phyloP scores from a whole-genome alignment of 345 rosid species.

The Reutealis trisperma region DNA sequence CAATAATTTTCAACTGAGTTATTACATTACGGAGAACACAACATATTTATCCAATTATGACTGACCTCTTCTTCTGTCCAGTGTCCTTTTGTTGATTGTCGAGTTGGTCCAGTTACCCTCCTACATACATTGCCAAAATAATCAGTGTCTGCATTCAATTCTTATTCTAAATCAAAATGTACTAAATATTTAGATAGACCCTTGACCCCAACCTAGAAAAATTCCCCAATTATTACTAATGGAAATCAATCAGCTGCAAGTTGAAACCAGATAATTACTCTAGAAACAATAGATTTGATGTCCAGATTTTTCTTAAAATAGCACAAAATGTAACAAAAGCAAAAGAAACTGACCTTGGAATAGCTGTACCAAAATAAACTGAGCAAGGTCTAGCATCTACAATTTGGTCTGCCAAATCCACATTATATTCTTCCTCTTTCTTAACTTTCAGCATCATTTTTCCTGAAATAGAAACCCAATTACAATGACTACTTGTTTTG shows the following conservation, averaged over 20 bases:
- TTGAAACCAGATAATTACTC: not conserved
- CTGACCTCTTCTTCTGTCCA: slow-evolving; percentile 50
- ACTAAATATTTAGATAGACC: not conserved
- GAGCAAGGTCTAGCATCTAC: slow-evolving; percentile 24
- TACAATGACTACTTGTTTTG: not conserved
- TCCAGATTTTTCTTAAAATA: not conserved
- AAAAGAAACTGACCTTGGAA: not conserved
- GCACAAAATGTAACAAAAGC: not conserved
- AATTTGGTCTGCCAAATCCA: not conserved
- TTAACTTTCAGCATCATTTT: slow-evolving; percentile 12
- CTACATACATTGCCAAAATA: not conserved
- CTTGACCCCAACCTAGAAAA: not conserved
- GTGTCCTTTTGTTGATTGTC: slow-evolving; percentile 37
- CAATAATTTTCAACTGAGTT: not conserved
- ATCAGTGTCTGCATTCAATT: not conserved
- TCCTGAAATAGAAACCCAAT: not conserved
- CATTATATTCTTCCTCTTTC: slow-evolving; percentile 11
- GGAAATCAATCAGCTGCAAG: not conserved
- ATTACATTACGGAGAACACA: not conserved
- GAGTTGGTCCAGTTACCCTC: slow-evolving; percentile 36
- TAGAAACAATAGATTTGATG: not conserved
- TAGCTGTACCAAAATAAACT: slow-evolving; percentile 15
- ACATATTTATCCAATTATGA: slow-evolving; percentile 2
- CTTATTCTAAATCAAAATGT: not conserved
- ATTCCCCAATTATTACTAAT: not conserved